These are phyloP conservation scores for Tephrocybe sp. DNA, from an alignment of 768 basidiomycete genomes.

Conservation along the genomic window DNA sequence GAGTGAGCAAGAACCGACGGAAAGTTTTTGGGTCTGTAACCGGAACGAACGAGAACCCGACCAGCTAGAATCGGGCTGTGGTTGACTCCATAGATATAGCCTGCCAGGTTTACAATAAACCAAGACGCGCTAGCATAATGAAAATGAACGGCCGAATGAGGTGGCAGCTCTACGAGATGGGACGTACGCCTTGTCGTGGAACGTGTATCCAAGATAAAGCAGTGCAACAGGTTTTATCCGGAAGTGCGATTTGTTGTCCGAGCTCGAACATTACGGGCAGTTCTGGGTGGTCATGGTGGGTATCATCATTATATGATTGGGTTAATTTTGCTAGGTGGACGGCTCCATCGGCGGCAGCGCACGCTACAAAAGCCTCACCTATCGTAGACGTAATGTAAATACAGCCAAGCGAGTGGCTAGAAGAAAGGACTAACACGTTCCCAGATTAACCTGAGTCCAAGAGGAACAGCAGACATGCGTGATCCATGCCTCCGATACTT, in stretches of 20 bases:
- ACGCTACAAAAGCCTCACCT: conserved; percentile 64
- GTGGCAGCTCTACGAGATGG: conserved; percentile 1
- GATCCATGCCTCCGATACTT: conserved; percentile 61
- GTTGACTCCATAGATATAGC: conserved; percentile 55
- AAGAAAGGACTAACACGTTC: conserved; percentile 32
- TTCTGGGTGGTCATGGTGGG: background rate
- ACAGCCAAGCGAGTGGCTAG: background rate
- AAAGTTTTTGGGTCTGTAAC: conserved; percentile 49
- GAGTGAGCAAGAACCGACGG: conserved; percentile 58
- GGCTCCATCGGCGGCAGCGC: conserved; percentile 56
- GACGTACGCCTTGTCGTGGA: conserved; percentile 37
- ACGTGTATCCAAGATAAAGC: conserved; percentile 57
- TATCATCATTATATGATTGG: conserved; percentile 31
- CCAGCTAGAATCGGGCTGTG: conserved; percentile 37
- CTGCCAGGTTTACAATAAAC: conserved; percentile 60
- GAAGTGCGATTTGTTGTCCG: conserved; percentile 24
- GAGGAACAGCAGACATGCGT: conserved; percentile 59
- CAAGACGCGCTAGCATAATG: conserved; percentile 48
- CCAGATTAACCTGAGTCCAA: conserved; percentile 42
- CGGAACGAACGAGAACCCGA: conserved; percentile 46
- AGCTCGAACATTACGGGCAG: conserved; percentile 28
- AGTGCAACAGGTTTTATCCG: conserved; percentile 47
- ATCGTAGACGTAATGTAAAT: conserved; percentile 3
- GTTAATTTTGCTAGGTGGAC: conserved; percentile 55
- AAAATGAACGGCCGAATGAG: conserved; percentile 1